Base-by-base conservation (phyloP, 805 yeast genomes). In the Nakazawaea populi region DNA sequence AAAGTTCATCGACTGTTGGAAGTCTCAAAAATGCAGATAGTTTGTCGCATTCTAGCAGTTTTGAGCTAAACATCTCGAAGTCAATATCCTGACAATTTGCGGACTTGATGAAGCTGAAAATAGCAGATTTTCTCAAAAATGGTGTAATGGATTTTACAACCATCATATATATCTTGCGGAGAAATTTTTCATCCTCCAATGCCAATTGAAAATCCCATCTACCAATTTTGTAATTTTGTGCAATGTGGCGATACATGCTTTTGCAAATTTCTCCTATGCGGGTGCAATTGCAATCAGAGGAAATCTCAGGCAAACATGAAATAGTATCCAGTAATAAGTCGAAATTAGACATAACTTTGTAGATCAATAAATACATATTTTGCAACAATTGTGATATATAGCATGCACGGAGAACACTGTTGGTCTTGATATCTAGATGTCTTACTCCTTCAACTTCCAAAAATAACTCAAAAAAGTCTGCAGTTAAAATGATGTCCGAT, bases 61-160 rank as follows among this genome's bases (percentile, higher is more conserved):
- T 61, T 0, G 54, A 48, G 5, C 60, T 61, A 27, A 57, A 56
- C 11, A 62, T 56, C 4, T 60, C 61, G 8, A 62, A 46, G 4
- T 66, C 63, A 11, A 72, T 56, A 14, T 63, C 62, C 7, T 70
- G 69, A 4, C 62, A 60, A 41, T 75, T 71, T 1, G 86, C 83
- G 63, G 82, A 79, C 39, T 70, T 64, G 29, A 80, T 77, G 60
- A 66, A 73, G 0, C 82, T 71, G 57, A 77, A 80, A 6, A 87
- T 76, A 6, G 85, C 76, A 12, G 80, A 70, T 56, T 80, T 76
- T 55, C 95, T 71, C 49, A 87, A 68, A 56, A 83, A 87, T 24
- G 90, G 89, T 0, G 85, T 77, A 7, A 75, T 62, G 1, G 82
- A 64, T 57, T 79, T 81, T n/a, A 75, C 61, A 24, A 83, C 44